Conservation (phyloP, 345 rosid species). For the Combretum micranthum region DNA sequence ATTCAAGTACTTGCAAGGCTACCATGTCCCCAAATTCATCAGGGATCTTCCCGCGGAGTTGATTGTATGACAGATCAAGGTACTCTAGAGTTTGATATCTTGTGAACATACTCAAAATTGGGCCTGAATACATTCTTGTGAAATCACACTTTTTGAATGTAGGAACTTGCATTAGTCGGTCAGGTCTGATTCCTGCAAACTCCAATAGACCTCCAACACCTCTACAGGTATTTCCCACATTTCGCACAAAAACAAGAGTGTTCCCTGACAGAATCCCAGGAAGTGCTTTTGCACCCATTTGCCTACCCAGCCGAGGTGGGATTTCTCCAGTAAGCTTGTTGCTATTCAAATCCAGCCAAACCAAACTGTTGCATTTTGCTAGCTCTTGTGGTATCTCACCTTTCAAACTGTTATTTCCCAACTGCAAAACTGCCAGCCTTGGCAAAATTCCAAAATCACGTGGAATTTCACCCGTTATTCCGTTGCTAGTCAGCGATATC, state of each 20-base stretch:
- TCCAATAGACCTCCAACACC: conserved; percentile 94
- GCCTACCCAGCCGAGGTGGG: conserved; percentile 83
- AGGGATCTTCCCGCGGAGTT: conserved; percentile 82
- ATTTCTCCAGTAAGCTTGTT: conserved; percentile 87
- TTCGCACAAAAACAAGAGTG: conserved; percentile 81
- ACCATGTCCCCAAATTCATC: conserved; percentile 81
- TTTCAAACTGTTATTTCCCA: conserved; percentile 79
- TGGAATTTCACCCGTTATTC: conserved; percentile 59
- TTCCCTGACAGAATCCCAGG: conserved; percentile 75
- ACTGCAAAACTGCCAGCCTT: conserved; percentile 83
- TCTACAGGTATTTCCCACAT: conserved; percentile 88
- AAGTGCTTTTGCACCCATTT: conserved; percentile 73
- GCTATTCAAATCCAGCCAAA: conserved; percentile 88
- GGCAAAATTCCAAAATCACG: conserved; percentile 54
- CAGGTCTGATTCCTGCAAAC: conserved; percentile 86
- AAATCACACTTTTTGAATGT: conserved; percentile 77
- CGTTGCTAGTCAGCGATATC: conserved; percentile 86
- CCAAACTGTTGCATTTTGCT: conserved; percentile 77
- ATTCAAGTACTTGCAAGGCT: conserved; percentile 86
- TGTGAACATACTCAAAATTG: conserved; percentile 78
- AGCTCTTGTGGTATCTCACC: conserved; percentile 86
- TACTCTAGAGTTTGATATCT: conserved; percentile 87
- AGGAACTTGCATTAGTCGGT: conserved; percentile 69
- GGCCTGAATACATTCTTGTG: conserved; percentile 85
- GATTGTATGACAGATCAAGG: conserved; percentile 85